Base-by-base conservation (phyloP, 1,284 basidiomycete genomes). In the Puccinia sorghi region DNA sequence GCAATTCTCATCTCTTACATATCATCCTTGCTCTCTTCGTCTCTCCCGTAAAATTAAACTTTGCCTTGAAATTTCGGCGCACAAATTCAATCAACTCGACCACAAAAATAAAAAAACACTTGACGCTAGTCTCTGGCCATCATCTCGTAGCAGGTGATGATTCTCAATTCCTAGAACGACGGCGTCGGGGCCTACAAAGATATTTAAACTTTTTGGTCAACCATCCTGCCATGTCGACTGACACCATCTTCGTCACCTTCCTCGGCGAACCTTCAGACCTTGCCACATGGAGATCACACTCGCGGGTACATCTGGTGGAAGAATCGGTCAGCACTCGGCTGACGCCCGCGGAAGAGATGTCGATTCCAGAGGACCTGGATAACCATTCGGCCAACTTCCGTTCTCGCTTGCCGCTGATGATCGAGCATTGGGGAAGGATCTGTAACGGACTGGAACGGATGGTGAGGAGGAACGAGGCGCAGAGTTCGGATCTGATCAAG, bases 401-500 rank as follows among this genome's bases (percentile, higher is more conserved):
- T 41, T 87, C 87, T 61, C 91, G 90, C 83, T 86, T 97, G 27
- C 88, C 87, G 57, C 86, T 88, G 5, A 86, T 96, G 61, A 91
- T 97, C 77, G 92, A 94, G 81, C 90, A 93, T 83, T 94, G 93
- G 91, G 93, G 94, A 83, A 90, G 92, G 82, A 91, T 97, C 83
- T 92, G 91, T 83, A 86, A 92, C 74, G 87, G 94, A 57, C 88
- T 90, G 9, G 94, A 97, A 86, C 90, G 93, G 81, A 89, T 93
- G 81, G 88, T 94, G 73, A 91, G 90, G 85, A 89, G 93, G 85
- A 88, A 91, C 83, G 92, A 93, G 87, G 90, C 91, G 85, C 90
- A 91, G 87, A 90, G 91, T 88, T 90, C 91, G 43, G 93, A 96
- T 85, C 85, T 93, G 41, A 70, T 43, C 27, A 54, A 66, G 43